These are phyloP conservation scores for Rhodotorula sp. DNA, from an alignment of 1,284 basidiomycete genomes.

Conservation along the genomic window DNA sequence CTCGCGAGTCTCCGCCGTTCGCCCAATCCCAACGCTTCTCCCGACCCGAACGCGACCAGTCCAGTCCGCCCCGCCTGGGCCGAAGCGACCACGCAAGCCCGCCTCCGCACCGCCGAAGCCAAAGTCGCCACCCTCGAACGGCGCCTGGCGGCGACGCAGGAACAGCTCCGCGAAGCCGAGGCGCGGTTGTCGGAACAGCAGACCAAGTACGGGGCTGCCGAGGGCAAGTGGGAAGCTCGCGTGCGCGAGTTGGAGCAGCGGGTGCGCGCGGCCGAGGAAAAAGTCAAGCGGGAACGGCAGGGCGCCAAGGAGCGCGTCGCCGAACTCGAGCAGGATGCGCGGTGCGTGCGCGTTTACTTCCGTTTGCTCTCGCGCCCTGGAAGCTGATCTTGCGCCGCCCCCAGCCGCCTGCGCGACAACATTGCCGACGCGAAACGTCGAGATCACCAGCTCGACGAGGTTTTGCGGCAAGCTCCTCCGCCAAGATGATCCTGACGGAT, in stretches of 20 bases:
- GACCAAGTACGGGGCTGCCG: conserved; percentile 65
- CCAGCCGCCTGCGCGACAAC: not conserved
- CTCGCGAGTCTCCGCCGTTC: conserved; percentile 56
- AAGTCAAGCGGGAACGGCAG: conserved; percentile 89
- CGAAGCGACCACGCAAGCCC: conserved; percentile 51
- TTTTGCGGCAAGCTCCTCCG: not conserved
- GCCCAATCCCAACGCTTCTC: conserved; percentile 7
- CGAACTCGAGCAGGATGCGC: conserved; percentile 50
- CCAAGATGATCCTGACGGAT: not conserved
- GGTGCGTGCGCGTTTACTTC: conserved; percentile 5
- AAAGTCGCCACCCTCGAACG: conserved; percentile 79
- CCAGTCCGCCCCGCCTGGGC: not conserved
- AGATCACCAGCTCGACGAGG: conserved; percentile 4
- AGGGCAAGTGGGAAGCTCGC: conserved; percentile 85
- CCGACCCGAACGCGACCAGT: conserved; percentile 41
- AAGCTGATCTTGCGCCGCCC: not conserved
- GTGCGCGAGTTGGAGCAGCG: conserved; percentile 86
- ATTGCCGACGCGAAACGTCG: conserved; percentile 3
- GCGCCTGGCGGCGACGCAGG: conserved; percentile 71
- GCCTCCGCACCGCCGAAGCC: conserved; percentile 62
- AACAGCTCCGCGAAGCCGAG: conserved; percentile 76
- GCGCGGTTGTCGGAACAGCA: conserved; percentile 73
- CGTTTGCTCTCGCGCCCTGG: not conserved
- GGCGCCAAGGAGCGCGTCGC: conserved; percentile 77
- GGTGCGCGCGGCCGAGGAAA: conserved; percentile 82